A percentile compares a stretch with the other conserved stretches of the same genome.
phyloP scores from a whole-genome alignment of 805 yeast genomes.

The Kodamaea laetipori region DNA sequence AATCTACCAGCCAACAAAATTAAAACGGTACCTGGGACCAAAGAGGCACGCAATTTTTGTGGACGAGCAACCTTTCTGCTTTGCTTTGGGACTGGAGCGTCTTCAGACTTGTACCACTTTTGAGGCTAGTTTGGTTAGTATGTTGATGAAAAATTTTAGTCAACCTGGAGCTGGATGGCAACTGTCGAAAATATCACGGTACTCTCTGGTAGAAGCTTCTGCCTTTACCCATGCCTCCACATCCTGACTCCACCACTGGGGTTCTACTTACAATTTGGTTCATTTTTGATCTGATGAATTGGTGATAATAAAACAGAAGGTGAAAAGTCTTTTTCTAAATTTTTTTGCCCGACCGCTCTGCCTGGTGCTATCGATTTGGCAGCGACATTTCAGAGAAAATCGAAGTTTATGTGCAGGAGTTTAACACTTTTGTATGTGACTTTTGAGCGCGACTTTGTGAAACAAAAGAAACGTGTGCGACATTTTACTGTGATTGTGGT shows the following conservation, averaged over 20 bases:
- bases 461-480: slow-evolving; percentile 5
- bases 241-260: slow-evolving; percentile 1
- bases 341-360: slow-evolving; percentile 11
- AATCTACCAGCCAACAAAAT: slow-evolving; percentile 98
- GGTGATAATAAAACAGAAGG: slow-evolving; percentile 17
- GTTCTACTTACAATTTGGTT: slow-evolving; percentile 32
- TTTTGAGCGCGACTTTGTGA: slow-evolving; percentile 2
- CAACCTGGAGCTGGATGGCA: background rate
- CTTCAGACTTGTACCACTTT: slow-evolving; percentile 94
- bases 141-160: slow-evolving; percentile 6
- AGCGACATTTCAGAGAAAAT: slow-evolving; percentile 8
- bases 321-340: slow-evolving; percentile 18
- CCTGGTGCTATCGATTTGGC: too few relatives aligned
- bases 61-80: slow-evolving; percentile 91
- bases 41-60: slow-evolving; percentile 91
- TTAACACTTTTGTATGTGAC: background rate
- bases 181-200: background rate
- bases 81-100: slow-evolving; percentile 82
- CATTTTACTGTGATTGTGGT: slow-evolving; percentile 5
- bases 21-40: slow-evolving; percentile 97
- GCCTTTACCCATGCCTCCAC: background rate
- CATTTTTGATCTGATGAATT: slow-evolving; percentile 22
- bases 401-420: slow-evolving; percentile 2
- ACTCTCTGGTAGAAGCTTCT: background rate
- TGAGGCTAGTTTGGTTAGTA: slow-evolving; percentile 56